phyloP scores from a whole-genome alignment of 2,329 filamentous ascomycete species.

The Celoporthe dispersa region DNA sequence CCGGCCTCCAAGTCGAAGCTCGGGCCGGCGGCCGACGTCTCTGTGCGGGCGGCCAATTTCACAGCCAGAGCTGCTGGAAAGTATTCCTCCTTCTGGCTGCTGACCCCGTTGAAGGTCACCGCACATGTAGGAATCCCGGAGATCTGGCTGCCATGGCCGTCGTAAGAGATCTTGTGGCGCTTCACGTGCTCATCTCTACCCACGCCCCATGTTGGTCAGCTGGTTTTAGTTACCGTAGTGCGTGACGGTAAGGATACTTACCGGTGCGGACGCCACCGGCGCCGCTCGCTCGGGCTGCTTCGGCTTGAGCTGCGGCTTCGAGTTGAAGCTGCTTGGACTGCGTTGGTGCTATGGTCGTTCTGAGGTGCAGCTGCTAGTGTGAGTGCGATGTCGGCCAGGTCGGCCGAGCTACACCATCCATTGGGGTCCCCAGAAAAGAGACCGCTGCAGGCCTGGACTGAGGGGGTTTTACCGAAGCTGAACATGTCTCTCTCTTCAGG shows the following conservation, averaged over 20 bases:
- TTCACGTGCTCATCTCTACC: constrained; percentile 23
- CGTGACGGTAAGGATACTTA: neutral
- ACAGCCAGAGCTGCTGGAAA: neutral
- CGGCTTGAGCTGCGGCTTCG: neutral
- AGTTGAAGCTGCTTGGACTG: neutral
- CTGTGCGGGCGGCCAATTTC: neutral
- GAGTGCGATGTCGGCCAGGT: constrained; percentile 13
- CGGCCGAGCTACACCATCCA: neutral
- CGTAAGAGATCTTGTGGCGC: constrained; percentile 20
- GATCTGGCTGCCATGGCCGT: constrained; percentile 7
- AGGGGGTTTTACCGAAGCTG: neutral
- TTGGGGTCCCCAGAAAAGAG: neutral
- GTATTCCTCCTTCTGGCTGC: neutral
- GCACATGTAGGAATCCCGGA: neutral
- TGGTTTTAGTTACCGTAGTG: no score
- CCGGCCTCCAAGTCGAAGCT: neutral
- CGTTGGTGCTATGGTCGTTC: neutral
- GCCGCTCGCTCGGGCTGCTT: constrained; percentile 1
- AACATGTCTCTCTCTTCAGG: neutral
- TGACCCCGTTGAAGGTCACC: neutral
- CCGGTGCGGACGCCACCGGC: constrained; percentile 12
- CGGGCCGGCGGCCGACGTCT: neutral
- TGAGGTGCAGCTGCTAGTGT: constrained; percentile 20
- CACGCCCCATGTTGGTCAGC: neutral
- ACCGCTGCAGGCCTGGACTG: neutral